Conservation (phyloP, 305 asterid species). For the Fraxinus nigra region DNA sequence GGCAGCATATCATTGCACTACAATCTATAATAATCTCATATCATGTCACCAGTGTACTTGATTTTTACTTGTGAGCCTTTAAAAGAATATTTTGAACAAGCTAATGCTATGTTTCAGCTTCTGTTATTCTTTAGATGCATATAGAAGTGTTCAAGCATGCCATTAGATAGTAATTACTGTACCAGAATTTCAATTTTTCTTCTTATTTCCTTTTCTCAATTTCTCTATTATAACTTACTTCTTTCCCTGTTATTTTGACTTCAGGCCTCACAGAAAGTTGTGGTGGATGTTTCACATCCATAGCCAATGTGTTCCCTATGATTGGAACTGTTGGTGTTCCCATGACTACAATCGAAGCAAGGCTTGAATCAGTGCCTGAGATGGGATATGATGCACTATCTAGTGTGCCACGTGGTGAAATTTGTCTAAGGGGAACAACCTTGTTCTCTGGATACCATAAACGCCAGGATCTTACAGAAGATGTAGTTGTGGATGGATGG, state of each 20-base stretch:
- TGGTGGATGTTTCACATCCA: constrained; percentile 82
- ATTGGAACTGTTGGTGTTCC: constrained; percentile 89
- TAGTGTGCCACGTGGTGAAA: constrained; percentile 76
- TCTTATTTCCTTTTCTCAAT: neutral
- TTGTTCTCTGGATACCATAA: constrained; percentile 82
- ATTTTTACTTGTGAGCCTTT: neutral
- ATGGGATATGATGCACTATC: constrained; percentile 91
- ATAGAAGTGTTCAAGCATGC: neutral
- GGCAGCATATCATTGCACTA: neutral
- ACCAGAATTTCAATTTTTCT: neutral
- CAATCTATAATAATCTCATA: neutral
- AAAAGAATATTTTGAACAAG: neutral
- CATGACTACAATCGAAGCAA: constrained; percentile 77
- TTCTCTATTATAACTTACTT: neutral
- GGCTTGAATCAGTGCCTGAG: constrained; percentile 91
- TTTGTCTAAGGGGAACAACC: constrained; percentile 79
- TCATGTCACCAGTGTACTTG: neutral
- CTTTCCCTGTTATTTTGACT: neutral
- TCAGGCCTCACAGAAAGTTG: constrained; percentile 87
- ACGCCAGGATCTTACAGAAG: constrained; percentile 72
- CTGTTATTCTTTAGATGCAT: neutral
- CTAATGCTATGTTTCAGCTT: neutral
- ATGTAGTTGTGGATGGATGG: constrained; percentile 81
- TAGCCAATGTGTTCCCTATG: constrained; percentile 72
- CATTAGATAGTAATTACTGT: neutral